Conservation (phyloP, 495 filamentous ascomycete species). For the Penicillium silybi region DNA sequence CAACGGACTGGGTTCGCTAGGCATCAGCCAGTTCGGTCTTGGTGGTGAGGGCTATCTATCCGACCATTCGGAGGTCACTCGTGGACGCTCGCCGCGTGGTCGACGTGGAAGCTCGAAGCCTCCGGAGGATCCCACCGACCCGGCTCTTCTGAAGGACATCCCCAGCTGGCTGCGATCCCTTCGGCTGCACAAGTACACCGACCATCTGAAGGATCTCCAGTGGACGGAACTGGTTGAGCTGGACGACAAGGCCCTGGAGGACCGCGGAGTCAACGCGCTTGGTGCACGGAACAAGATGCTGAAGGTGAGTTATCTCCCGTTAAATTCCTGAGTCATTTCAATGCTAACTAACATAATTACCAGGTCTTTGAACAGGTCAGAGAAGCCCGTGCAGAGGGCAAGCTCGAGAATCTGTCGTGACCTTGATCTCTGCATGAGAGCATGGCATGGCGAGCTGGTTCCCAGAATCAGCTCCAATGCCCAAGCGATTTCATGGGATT, state of each 20-base stretch:
- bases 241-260: constrained; percentile 90
- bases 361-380: constrained; percentile 93
- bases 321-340: not conserved
- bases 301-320: constrained; percentile 57
- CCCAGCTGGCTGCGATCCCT: constrained; percentile 93
- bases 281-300: constrained; percentile 97
- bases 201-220: constrained; percentile 93
- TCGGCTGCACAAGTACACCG: constrained; percentile 96
- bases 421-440: constrained; percentile 11
- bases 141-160: constrained; percentile 86
- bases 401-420: constrained; percentile 46
- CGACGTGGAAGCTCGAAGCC: constrained; percentile 94
- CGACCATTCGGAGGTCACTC: constrained; percentile 84
- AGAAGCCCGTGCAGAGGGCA: constrained; percentile 68
- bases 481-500: constrained; percentile 21
- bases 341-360: constrained; percentile 16
- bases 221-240: constrained; percentile 93
- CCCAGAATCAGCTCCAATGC: not conserved
- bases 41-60: constrained; percentile 87
- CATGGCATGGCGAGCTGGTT: constrained; percentile 8
- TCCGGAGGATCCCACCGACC: constrained; percentile 95
- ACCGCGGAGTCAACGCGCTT: constrained; percentile 89
- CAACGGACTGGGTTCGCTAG: constrained; percentile 67
- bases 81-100: constrained; percentile 89
- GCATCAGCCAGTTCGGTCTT: constrained; percentile 69